Evolutionary conservation across 2,329 filamentous ascomycete species (phyloP), one percentile per base, ranked within the genome.

Genomic region (Salinomyces thailandicus): DNA sequence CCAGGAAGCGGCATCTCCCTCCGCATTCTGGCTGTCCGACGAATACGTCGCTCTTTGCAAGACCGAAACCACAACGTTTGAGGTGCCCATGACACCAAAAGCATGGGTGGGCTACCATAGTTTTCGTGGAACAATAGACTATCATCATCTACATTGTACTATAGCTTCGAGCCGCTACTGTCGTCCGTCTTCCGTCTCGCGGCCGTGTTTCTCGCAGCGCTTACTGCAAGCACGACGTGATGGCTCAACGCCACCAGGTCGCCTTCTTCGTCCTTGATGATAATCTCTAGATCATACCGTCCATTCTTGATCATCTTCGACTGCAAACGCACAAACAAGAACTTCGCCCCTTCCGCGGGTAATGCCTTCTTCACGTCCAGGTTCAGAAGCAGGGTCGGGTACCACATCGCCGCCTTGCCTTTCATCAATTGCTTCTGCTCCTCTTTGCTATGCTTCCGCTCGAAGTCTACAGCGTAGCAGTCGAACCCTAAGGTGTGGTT

Each of bases 291-390:
- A 62, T 93, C 85, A 54, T 83, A 78, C 40, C 80, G 66, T 1
- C 84, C 84, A 45, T 85, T 77, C 46, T 68, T 69, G 28, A 87
- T 73, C 57, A 69, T 63, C 59, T 84, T 86, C 4, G 76, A 68
- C 37, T 72, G 67, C 9, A 79, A 67, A 19, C 81, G 68, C 27
- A 77, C 65, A 49, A 79, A 79, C 36, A 93, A 54, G 77, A 81
- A 91, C 54, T 84, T 77, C 1, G 75, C 74, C 0, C 84, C 83
- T 28, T 73, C 72, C 3, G 63, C 60, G 0, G 82, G 81, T 30
- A 93, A 55, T 5, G 68, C 57, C 54, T 80, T 83, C 64, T 89
- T 91, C 26, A 86, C 64, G 44, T 93, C 84, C 15, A 93, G 51
- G 54, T 83, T 85, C 53, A 91, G 60, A 13, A 78, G 63, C 1